Conservation (phyloP, 306 rosid genomes). For the Quercus glauca region DNA sequence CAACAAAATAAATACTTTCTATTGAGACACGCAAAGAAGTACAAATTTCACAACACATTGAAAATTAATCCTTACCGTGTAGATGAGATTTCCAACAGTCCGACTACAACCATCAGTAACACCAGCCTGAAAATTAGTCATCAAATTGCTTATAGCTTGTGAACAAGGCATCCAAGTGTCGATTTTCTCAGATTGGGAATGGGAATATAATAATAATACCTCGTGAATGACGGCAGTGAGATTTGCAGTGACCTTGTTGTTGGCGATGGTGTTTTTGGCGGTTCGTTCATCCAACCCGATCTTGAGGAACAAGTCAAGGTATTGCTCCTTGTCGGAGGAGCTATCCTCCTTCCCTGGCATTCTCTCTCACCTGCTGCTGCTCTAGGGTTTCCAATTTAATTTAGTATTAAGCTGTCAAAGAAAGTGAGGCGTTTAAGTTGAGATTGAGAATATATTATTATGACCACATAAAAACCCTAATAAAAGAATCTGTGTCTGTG, state of each 20-base stretch:
- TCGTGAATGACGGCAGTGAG: conserved; percentile 78
- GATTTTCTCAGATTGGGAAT: not conserved
- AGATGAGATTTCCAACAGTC: conserved; percentile 76
- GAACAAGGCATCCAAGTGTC: not conserved
- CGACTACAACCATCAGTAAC: conserved; percentile 72
- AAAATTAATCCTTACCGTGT: conserved; percentile 49
- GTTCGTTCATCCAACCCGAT: conserved; percentile 87
- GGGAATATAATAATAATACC: conserved; percentile 35
- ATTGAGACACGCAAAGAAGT: too few species aligned
- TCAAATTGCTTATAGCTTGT: not conserved
- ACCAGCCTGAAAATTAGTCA: conserved; percentile 50
- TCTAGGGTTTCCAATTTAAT: not conserved
- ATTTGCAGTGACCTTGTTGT: conserved; percentile 77
- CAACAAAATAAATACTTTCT: not conserved
- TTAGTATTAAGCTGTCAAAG: too few species aligned
- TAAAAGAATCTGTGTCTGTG: not conserved
- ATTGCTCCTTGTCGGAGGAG: conserved; percentile 68
- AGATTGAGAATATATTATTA: too few species aligned
- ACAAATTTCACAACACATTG: not conserved
- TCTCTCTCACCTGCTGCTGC: not conserved
- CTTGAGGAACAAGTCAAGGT: conserved; percentile 59
- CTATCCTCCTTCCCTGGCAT: conserved; percentile 59
- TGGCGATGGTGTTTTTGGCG: conserved; percentile 84
- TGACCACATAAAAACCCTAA: not conserved
- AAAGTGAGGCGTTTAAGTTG: not conserved